These are phyloP conservation scores for Citrus cavaleriei DNA, from an alignment of 345 rosid species.

Conservation along the genomic window DNA sequence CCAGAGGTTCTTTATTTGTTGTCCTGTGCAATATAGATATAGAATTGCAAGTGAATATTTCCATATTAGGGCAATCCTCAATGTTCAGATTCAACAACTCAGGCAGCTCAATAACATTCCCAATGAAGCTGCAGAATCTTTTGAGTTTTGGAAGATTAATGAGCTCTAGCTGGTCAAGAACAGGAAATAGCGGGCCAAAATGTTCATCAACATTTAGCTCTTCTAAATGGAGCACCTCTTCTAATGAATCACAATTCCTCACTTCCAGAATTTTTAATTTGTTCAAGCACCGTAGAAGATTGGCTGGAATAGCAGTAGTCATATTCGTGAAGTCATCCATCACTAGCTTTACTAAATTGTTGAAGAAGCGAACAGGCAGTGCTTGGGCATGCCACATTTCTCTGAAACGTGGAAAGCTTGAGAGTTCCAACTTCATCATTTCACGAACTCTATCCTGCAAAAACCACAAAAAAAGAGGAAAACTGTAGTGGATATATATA, in stretches of 20 bases:
- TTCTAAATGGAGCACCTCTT: slow-evolving; percentile 7
- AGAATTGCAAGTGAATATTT: slow-evolving; percentile 1
- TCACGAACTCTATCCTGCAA: background rate
- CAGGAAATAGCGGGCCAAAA: too few relatives aligned
- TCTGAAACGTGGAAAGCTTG: background rate
- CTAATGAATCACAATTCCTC: slow-evolving; percentile 1
- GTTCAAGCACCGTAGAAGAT: background rate
- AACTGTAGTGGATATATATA: too few relatives aligned
- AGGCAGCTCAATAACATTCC: background rate
- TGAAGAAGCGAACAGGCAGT: background rate
- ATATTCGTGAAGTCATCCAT: background rate
- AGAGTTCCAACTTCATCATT: background rate
- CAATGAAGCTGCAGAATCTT: background rate
- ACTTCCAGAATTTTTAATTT: background rate
- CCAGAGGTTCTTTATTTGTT: background rate
- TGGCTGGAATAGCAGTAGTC: background rate
- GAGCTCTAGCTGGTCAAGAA: too few relatives aligned
- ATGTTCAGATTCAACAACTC: background rate
- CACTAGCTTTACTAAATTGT: background rate
- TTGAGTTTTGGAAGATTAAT: background rate
- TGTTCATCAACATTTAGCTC: background rate
- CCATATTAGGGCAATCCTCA: background rate
- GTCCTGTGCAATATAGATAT: background rate
- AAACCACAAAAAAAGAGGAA: too few relatives aligned
- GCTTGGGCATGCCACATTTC: slow-evolving; percentile 3